Percentiles rank a stretch among this genome's conserved stretches.
Evolutionary conservation across 805 yeast species (phyloP).

Genomic region (Phaffomyces antillensis): DNA sequence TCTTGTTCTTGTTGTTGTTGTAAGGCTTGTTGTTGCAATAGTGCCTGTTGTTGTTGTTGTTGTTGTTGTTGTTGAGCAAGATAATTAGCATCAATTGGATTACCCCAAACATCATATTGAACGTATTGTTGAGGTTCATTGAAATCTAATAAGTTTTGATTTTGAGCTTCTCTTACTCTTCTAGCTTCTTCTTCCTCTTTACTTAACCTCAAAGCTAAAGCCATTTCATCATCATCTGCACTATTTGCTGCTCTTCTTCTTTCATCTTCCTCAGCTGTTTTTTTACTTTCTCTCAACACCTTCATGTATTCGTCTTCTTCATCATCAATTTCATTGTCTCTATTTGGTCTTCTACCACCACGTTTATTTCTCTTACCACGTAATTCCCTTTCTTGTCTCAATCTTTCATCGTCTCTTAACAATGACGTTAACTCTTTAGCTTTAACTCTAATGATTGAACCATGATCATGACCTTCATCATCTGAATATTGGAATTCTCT

Average conservation of each 20-base stretch:
- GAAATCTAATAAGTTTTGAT: constrained; percentile 46
- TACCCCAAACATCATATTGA: constrained; percentile 25
- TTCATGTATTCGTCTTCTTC: constrained; percentile 70
- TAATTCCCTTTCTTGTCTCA: constrained; percentile 57
- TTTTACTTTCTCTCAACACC: constrained; percentile 73
- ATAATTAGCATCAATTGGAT: constrained; percentile 20
- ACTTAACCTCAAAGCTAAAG: constrained; percentile 62
- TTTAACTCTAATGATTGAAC: constrained; percentile 79
- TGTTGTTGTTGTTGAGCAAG: constrained; percentile 16
- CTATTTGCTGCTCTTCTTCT: constrained; percentile 42
- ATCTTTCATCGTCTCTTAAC: constrained; percentile 73
- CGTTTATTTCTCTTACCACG: constrained; percentile 31
- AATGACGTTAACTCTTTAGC: constrained; percentile 84
- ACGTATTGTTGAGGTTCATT: constrained; percentile 33
- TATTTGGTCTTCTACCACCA: constrained; percentile 25
- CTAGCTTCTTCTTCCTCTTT: constrained; percentile 72
- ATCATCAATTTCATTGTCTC: constrained; percentile 20
- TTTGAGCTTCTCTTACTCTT: constrained; percentile 36
- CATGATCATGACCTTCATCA: constrained; percentile 76
- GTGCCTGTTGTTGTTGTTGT: constrained; percentile 23
- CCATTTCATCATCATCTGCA: constrained; percentile 42
- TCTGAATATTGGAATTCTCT: constrained; percentile 84
- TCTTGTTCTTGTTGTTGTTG: constrained; percentile 30
- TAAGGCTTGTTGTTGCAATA: constrained; percentile 27
- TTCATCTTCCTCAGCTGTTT: constrained; percentile 82